Evolutionary conservation across 169 alveolate species (phyloP).

Genomic region (Amoebophrya sp.): DNA sequence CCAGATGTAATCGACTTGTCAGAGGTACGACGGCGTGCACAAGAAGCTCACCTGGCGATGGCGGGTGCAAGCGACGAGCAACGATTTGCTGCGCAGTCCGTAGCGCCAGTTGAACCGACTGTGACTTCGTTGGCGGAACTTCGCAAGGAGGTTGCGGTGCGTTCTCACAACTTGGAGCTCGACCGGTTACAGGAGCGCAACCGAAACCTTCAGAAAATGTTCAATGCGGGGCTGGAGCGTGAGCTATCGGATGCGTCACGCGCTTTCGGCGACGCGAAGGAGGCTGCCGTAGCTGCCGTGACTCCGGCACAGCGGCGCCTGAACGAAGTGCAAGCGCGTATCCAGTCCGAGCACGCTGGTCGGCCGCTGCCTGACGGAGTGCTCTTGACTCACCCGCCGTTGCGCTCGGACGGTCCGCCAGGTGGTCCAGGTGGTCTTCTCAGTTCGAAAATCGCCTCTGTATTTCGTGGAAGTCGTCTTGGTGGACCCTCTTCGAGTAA

Average conservation of each 20-base stretch:
- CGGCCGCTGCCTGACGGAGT: neutral
- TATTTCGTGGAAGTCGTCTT: neutral
- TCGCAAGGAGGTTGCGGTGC: neutral
- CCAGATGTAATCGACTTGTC: neutral
- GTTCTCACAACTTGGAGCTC: neutral
- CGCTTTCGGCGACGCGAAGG: too few species aligned
- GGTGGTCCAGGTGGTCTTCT: neutral
- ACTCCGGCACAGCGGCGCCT: neutral
- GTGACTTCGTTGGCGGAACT: neutral
- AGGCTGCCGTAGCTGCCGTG: too few species aligned
- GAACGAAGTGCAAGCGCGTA: neutral
- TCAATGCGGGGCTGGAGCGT: too few species aligned
- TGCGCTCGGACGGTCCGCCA: neutral
- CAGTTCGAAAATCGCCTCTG: neutral
- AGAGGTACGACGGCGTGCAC: neutral
- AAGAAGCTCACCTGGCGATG: neutral
- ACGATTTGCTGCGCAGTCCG: too few species aligned
- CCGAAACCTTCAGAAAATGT: neutral
- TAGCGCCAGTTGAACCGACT: neutral
- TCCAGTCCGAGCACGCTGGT: neutral
- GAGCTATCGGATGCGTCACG: too few species aligned
- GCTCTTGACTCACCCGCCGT: neutral
- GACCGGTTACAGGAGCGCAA: neutral
- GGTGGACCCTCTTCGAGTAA: neutral
- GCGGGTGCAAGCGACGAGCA: too few species aligned